Conservation (phyloP, 176 grass and related monocot genomes). For the Aegilops speltoides region DNA sequence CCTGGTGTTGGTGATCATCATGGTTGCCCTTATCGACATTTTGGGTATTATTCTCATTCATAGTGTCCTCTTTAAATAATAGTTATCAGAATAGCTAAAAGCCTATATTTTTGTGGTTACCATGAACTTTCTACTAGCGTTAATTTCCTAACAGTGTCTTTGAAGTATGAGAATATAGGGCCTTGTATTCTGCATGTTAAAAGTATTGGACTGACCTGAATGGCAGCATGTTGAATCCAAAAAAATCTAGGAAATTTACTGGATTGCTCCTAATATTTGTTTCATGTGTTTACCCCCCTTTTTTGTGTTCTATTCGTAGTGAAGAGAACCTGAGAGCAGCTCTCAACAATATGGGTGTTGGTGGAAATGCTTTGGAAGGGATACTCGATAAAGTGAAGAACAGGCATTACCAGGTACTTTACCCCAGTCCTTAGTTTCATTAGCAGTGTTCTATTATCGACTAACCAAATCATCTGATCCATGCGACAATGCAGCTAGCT, state of each 20-base stretch:
- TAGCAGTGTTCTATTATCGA: constrained; percentile 14
- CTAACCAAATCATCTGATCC: constrained; percentile 6
- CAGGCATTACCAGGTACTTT: constrained; percentile 80
- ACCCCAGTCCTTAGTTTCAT: constrained; percentile 1
- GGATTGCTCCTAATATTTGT: constrained; percentile 17
- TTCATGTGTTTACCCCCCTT: background rate
- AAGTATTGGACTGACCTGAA: background rate
- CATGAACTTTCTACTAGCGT: constrained; percentile 1
- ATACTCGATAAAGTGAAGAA: constrained; percentile 93
- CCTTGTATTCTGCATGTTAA: background rate
- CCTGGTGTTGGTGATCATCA: constrained; percentile 95
- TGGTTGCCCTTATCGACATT: constrained; percentile 94
- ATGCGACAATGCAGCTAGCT: constrained; percentile 69
- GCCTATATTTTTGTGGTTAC: background rate
- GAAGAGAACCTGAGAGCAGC: constrained; percentile 97
- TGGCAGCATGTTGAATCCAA: background rate
- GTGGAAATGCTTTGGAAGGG: constrained; percentile 64
- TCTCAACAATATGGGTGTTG: constrained; percentile 73
- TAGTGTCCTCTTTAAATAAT: background rate
- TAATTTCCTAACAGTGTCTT: background rate
- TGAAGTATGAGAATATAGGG: constrained; percentile 3
- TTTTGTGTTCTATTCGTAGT: constrained; percentile 42
- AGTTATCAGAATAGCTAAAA: background rate
- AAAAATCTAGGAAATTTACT: background rate
- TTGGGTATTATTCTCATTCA: constrained; percentile 63